These are phyloP conservation scores for Colletotrichum sp. DNA, from an alignment of 2,329 filamentous ascomycete genomes.

Conservation along the genomic window DNA sequence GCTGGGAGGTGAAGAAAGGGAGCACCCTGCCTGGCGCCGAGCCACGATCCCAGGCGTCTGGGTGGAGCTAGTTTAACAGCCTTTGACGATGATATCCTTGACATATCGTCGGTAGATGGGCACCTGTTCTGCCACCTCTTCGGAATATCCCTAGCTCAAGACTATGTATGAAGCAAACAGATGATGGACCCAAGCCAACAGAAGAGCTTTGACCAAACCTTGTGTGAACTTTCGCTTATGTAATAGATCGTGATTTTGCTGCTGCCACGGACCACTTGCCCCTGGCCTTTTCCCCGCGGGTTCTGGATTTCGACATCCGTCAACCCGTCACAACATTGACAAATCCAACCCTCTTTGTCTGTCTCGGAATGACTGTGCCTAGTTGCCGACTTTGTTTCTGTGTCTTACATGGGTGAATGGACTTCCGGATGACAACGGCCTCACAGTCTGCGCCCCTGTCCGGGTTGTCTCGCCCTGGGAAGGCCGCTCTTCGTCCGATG, in stretches of 20 bases:
- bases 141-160: background rate
- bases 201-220: background rate
- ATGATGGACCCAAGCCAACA: background rate
- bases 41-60: background rate
- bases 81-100: background rate
- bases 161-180: background rate
- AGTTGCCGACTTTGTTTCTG: background rate
- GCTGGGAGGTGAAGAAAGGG: background rate
- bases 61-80: background rate
- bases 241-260: background rate
- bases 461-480: background rate
- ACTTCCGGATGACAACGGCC: background rate
- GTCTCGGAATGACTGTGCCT: background rate
- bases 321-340: background rate
- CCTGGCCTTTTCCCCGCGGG: background rate
- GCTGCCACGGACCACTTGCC: background rate
- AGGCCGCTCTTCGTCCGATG: background rate
- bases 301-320: background rate
- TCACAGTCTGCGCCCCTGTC: background rate
- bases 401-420: background rate
- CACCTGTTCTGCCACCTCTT: background rate
- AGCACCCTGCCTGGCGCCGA: background rate
- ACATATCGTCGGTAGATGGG: background rate
- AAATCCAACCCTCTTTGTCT: background rate
- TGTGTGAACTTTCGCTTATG: background rate